Base-by-base conservation (phyloP, 106 monocot species). In the Allium fistulosum region DNA sequence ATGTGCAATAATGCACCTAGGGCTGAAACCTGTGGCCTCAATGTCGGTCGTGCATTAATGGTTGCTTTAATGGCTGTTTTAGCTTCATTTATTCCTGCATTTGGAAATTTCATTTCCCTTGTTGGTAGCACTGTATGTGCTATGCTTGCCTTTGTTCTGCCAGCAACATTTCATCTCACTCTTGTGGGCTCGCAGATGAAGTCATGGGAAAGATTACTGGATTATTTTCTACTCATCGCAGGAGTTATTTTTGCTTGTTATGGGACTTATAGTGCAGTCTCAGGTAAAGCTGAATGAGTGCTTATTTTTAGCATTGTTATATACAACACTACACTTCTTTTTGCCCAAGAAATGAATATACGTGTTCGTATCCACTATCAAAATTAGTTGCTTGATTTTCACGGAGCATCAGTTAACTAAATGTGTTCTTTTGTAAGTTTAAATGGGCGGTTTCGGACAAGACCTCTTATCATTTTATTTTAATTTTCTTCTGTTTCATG, bases 91-190 rank as follows among this genome's bases (percentile, higher is more conserved):
- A 75, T 96, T 15, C 95, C 95, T 4, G 91, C 85, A 51, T 96
- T 96, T 66, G 91, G 95, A 10, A 65, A 69, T 1, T 96, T 91
- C 78, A 80, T 96, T 69, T 88, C 95, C 13, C 80, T 96, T 15
- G 83, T 86, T 2, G 95, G 95, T 6, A 82, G 91, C 67, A 91
- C 91, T 8, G 71, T 91, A 13, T 91, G 95, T 63, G 91, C 91
- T 0, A 61, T 91, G 67, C 91, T 96, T 51, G 80, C 88, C 16
- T 96, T 96, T 26, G 95, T 91, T 10, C 64, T 96, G 78, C 95
- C 95, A n/a, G 85, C 91, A 8, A 26, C 70, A 10, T 96, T 91
- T 71, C 95, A 96, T 58, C 91, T 96, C 53, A 72, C 26, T 5
- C 74, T 91, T 11, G 18, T 88, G 74, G 91, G 91, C 10, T 68